phyloP scores from a whole-genome alignment of 495 filamentous ascomycete genomes.

The Venustampulla echinocandica region DNA sequence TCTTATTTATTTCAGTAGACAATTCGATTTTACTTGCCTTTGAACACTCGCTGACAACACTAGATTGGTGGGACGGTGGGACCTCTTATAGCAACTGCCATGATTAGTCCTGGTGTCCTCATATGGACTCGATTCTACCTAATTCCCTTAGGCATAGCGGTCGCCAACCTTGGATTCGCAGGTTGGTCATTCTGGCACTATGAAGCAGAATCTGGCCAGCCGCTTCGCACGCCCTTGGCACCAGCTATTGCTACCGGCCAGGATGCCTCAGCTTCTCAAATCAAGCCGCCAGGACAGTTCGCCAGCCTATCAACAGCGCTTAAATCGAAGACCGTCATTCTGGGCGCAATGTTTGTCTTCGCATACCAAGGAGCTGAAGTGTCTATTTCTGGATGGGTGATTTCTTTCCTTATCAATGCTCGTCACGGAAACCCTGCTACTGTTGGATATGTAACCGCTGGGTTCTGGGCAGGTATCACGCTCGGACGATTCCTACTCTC shows the following conservation, averaged over 20 bases:
- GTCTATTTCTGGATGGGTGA: slow-evolving; percentile 72
- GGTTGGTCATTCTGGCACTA: slow-evolving; percentile 52
- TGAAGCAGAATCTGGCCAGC: slow-evolving; percentile 34
- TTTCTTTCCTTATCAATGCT: slow-evolving; percentile 64
- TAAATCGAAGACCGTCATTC: slow-evolving; percentile 51
- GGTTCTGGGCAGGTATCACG: slow-evolving; percentile 78
- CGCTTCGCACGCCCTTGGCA: slow-evolving; percentile 31
- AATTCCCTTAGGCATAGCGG: slow-evolving; percentile 41
- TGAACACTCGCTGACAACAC: not conserved
- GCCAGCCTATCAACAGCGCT: slow-evolving; percentile 33
- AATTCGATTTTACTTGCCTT: not conserved
- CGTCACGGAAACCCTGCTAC: slow-evolving; percentile 55
- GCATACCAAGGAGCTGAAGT: slow-evolving; percentile 76
- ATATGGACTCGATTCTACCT: slow-evolving; percentile 55
- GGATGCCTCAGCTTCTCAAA: slow-evolving; percentile 6
- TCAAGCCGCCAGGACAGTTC: slow-evolving; percentile 32
- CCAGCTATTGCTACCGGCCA: slow-evolving; percentile 28
- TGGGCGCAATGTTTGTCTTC: slow-evolving; percentile 72
- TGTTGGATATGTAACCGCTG: slow-evolving; percentile 74
- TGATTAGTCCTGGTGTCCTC: slow-evolving; percentile 38
- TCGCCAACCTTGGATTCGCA: slow-evolving; percentile 39
- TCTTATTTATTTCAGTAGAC: no score
- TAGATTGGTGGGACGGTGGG: slow-evolving; percentile 1
- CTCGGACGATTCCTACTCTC: slow-evolving; percentile 61
- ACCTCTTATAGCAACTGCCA: slow-evolving; percentile 63